phyloP scores from a whole-genome alignment of 1,139 yeast species.

The Lodderomyces margitis region DNA sequence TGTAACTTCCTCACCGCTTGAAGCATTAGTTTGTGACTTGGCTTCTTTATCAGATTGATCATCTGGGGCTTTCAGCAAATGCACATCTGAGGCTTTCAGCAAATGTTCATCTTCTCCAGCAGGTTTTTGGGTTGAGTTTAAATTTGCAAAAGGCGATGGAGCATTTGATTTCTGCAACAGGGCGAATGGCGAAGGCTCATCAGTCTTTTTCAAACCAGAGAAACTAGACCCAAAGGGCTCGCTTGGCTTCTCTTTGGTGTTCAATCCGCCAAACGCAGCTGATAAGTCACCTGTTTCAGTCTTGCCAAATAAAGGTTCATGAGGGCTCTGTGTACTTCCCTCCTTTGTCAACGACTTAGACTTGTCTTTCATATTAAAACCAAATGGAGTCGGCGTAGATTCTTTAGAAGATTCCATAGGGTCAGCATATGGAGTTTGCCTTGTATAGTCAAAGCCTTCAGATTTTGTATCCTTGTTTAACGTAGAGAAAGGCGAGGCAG shows the following conservation, averaged over 20 bases:
- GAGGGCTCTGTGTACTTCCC: too few relatives aligned
- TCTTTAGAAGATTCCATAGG: background rate
- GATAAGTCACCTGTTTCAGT: background rate
- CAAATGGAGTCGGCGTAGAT: conserved; percentile 6
- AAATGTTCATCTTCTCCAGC: conserved; percentile 2
- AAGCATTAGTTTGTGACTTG: background rate
- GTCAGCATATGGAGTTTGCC: conserved; percentile 5
- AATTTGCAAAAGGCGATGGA: conserved; percentile 7
- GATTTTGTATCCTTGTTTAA: background rate
- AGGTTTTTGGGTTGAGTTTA: conserved; percentile 4
- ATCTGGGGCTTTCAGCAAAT: conserved; percentile 1
- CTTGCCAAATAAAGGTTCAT: background rate
- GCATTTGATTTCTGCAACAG: background rate
- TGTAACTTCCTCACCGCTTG: conserved; percentile 4
- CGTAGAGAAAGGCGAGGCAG: conserved; percentile 5
- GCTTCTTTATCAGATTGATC: conserved; percentile 9
- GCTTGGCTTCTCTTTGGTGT: background rate
- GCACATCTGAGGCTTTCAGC: background rate
- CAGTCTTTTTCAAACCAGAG: background rate
- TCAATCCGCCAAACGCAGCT: background rate
- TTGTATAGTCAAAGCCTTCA: background rate
- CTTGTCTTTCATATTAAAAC: background rate
- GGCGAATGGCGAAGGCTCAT: conserved; percentile 2
- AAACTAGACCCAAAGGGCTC: background rate
- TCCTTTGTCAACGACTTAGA: background rate